Percentiles rank a stretch among this genome's conserved stretches.
Conservation (phyloP, 1,284 basidiomycete genomes). For the Moniliophthora roreri region DNA sequence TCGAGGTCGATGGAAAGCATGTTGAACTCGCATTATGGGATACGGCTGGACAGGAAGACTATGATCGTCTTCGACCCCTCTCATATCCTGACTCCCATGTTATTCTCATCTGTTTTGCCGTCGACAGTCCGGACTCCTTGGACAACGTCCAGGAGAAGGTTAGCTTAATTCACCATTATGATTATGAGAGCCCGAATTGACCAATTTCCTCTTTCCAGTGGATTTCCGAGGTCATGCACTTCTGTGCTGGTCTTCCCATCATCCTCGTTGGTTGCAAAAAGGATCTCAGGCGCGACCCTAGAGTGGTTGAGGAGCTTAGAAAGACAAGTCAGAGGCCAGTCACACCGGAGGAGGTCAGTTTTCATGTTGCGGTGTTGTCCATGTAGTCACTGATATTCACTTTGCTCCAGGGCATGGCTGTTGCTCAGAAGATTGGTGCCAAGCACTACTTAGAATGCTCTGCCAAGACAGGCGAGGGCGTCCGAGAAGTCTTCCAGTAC, state of each 20-base stretch:
- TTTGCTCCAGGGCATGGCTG: conserved; percentile 70
- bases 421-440: conserved; percentile 87
- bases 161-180: conserved; percentile 24
- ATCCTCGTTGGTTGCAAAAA: conserved; percentile 94
- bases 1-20: conserved; percentile 89
- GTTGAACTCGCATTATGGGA: conserved; percentile 95
- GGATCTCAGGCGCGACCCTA: conserved; percentile 79
- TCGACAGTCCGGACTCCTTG: conserved; percentile 89
- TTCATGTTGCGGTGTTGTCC: background rate
- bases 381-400: conserved; percentile 2
- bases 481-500: conserved; percentile 90
- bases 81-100: conserved; percentile 89
- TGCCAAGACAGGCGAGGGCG: conserved; percentile 87
- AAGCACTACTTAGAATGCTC: conserved; percentile 90
- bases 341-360: conserved; percentile 36
- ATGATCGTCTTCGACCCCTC: conserved; percentile 83
- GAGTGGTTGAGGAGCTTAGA: conserved; percentile 78
- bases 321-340: conserved; percentile 84
- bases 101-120: conserved; percentile 91
- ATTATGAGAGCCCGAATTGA: no score
- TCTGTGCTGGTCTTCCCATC: conserved; percentile 85
- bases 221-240: conserved; percentile 94
- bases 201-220: conserved; percentile 73
- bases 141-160: conserved; percentile 98
- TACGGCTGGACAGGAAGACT: conserved; percentile 92